Evolutionary conservation across 495 filamentous ascomycete species (phyloP), one percentile per base, ranked within the genome.

Genomic region (Bacidia gigantensis): DNA sequence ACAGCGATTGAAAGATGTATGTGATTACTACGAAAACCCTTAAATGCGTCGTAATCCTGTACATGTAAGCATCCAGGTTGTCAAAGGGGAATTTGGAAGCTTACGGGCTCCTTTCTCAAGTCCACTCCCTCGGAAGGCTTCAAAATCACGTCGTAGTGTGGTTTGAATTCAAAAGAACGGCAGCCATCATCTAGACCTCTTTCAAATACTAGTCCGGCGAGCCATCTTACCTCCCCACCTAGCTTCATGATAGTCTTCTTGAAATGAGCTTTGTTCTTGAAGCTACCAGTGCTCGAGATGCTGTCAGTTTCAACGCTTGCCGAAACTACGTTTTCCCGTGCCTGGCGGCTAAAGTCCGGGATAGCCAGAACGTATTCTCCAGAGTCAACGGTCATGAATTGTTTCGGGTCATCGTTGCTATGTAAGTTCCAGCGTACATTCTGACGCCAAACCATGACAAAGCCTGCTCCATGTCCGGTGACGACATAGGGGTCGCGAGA

Each of bases 161-260:
- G 87, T 56, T 75, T 86, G 67, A 96, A 96, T 21, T 86, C 71
- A 63, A 95, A 95, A 11, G 81, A 86, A 48, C 93, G 76, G 22
- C 74, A 70, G 23, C 79, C 79, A 25, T 69, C 63, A 40, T 72
- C 69, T 26, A 87, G 65, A 54, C 89, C 84, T 50, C 84, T 76
- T 64, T 98, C 90, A 64, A 97, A 97, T 46, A 95, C 84, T 29
- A 98, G 74, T 0, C 92, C 92, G 20, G 87, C 83, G 55, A 86
- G 69, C 85, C 87, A 93, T 64, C 83, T 83, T 9, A 98, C 90
- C 57, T 89, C 89, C 5, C 92, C 92, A 3, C 89, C 95, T 9
- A 98, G 75, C 64, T 98, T 98, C 92, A 97, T 97, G 51, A 96
- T 73, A 14, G 96, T 90, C 64, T 98, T 98, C 64, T 93, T 90